Evolutionary conservation across 2,329 filamentous ascomycete genomes (phyloP).

Genomic region (Lecanoromycetidae sp.): DNA sequence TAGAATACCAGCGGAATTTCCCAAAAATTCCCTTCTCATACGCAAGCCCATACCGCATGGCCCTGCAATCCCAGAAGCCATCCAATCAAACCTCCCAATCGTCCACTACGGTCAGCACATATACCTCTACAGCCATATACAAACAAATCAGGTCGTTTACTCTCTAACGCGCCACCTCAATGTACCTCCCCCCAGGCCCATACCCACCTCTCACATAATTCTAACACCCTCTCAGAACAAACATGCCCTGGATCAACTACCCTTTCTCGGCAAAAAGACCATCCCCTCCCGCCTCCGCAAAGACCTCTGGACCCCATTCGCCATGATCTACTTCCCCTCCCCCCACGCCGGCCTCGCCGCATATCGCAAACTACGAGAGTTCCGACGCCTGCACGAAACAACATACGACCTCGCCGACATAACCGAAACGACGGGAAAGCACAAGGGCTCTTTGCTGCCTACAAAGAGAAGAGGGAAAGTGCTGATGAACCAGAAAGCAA

Average conservation of each 20-base stretch:
- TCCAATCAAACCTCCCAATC: background rate
- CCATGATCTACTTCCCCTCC: slow-evolving; percentile 44
- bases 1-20: slow-evolving; percentile 2
- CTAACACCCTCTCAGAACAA: slow-evolving; percentile 31
- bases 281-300: slow-evolving; percentile 45
- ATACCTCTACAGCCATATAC: slow-evolving; percentile 49
- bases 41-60: slow-evolving; percentile 9
- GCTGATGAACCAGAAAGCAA: slow-evolving; percentile 55
- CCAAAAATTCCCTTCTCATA: slow-evolving; percentile 7
- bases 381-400: slow-evolving; percentile 46
- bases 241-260: slow-evolving; percentile 43
- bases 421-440: slow-evolving; percentile 33
- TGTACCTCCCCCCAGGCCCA: slow-evolving; percentile 26
- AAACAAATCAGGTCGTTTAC: slow-evolving; percentile 53
- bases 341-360: slow-evolving; percentile 40
- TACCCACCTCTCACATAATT: background rate
- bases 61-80: background rate
- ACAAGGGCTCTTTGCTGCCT: slow-evolving; percentile 32
- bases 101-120: slow-evolving; percentile 41
- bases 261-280: slow-evolving; percentile 53
- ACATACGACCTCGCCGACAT: slow-evolving; percentile 35
- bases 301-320: slow-evolving; percentile 52
- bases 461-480: slow-evolving; percentile 39
- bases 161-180: slow-evolving; percentile 45
- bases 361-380: slow-evolving; percentile 48